A percentile compares a stretch with the other conserved stretches of the same genome.
These are phyloP conservation scores for Aethionema arabicum DNA, from an alignment of 345 rosid species.

Conservation along the genomic window DNA sequence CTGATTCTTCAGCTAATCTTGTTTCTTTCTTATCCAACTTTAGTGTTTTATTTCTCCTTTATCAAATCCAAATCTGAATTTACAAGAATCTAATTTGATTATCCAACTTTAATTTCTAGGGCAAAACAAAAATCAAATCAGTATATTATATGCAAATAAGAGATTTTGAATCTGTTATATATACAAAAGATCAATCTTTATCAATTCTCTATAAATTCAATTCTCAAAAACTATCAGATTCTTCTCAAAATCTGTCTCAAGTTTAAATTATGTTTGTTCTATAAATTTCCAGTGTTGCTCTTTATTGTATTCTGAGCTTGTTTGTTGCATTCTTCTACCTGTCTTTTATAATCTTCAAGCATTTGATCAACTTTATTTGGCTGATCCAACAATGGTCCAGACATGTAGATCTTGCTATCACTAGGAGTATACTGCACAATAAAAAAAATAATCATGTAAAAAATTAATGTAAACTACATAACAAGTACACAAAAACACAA, in stretches of 20 bases:
- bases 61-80: background rate
- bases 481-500: background rate
- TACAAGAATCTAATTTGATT: background rate
- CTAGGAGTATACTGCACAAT: conserved; percentile 42
- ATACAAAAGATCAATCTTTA: background rate
- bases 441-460: background rate
- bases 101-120: no score
- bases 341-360: conserved; percentile 76
- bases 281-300: background rate
- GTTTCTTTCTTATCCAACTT: background rate
- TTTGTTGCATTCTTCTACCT: conserved; percentile 54
- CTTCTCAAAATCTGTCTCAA: background rate
- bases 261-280: background rate
- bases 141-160: background rate
- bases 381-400: conserved; percentile 68
- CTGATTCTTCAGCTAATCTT: conserved; percentile 42
- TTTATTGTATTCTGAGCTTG: background rate
- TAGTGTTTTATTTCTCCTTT: background rate
- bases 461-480: background rate
- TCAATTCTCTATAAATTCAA: background rate
- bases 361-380: conserved; percentile 72
- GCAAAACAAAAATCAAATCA: background rate
- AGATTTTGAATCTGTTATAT: background rate
- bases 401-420: conserved; percentile 75
- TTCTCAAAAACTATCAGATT: background rate